Base-by-base conservation (phyloP, 306 rosid genomes). In the Vachellia collinsii region DNA sequence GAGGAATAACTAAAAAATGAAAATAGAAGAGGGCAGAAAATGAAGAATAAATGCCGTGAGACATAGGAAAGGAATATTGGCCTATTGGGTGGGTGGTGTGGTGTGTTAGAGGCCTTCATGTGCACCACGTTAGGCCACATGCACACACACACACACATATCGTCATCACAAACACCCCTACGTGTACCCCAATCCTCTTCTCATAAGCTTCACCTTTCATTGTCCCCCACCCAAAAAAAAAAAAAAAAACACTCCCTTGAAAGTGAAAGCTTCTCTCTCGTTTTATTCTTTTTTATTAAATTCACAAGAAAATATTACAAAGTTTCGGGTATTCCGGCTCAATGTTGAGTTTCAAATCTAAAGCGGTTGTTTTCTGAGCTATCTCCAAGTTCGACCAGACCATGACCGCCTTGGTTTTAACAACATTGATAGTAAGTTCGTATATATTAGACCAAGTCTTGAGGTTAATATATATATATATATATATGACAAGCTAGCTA, bases 61-160 rank as follows among this genome's bases (percentile, higher is more conserved):
- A 46, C 4, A 3, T 17, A 46, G 51, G 51, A 12, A 46, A 51
- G 58, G 17, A 0, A 51, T 51, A 22, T 20, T n/a, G n/a, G n/a
- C n/a, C n/a, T n/a, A n/a, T n/a, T n/a, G n/a, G n/a, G n/a, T 51
- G 58, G 22, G 58, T 17, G 58, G 22, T 51, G n/a, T 1, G 17
- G 14, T 19, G 16, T 50, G 2, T 50, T 50, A n/a, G 20, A 19
- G 61, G 25, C 25, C 77, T 48, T 79, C 91, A 88, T 90, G 91
- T 90, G 93, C 88, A 69, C 78, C 72, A 54, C 74, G 87, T 83
- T 81, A 76, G 81, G 37, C 84, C 84, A 83, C 83, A 88, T 85
- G 83, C 83, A 29, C 2, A 29, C 2, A 29, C 34, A 29, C 34
- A 29, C 2, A 29, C 2, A 29, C 34, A 29, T 29, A 29, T 29